phyloP scores from a whole-genome alignment of 306 rosid genomes.

The Heteromeles arbutifolia region DNA sequence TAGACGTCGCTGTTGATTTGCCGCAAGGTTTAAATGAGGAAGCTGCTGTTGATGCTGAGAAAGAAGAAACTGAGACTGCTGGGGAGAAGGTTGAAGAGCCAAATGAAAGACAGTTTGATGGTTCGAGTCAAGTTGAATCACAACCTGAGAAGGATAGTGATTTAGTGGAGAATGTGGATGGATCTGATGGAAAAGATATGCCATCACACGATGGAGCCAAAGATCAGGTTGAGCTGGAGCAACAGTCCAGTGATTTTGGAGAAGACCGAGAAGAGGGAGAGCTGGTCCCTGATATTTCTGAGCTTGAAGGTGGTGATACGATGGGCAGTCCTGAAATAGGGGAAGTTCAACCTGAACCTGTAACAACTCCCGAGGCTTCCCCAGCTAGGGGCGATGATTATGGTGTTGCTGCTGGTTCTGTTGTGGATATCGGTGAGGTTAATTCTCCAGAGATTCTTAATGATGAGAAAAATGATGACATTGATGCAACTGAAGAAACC shows the following conservation, averaged over 20 bases:
- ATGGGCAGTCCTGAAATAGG: conserved; percentile 41
- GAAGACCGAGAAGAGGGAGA: conserved; percentile 92
- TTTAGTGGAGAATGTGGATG: conserved; percentile 53
- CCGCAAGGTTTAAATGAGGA: conserved; percentile 61
- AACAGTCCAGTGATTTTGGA: conserved; percentile 36
- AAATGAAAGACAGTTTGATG: conserved; percentile 41
- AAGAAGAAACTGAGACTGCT: conserved; percentile 49
- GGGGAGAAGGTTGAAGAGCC: conserved; percentile 51
- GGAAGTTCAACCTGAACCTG: conserved; percentile 55
- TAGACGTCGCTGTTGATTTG: conserved; percentile 42
- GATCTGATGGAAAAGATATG: conserved; percentile 37
- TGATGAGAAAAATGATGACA: conserved; percentile 68
- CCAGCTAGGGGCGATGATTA: conserved; percentile 63
- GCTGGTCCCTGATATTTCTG: conserved; percentile 51
- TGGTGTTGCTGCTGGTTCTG: conserved; percentile 19
- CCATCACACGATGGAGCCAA: conserved; percentile 46
- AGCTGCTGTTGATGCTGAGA: conserved; percentile 38
- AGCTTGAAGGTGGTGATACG: conserved; percentile 49
- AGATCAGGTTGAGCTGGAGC: conserved; percentile 59
- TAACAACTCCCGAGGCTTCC: conserved; percentile 56
- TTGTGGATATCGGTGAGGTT: conserved; percentile 48
- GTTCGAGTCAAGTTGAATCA: conserved; percentile 41
- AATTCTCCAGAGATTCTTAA: conserved; percentile 47
- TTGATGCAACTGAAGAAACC: conserved; percentile 60
- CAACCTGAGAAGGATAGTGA: conserved; percentile 37